These are phyloP conservation scores for Fusarium denticulatum DNA, from an alignment of 2,329 filamentous ascomycete species.

Conservation along the genomic window DNA sequence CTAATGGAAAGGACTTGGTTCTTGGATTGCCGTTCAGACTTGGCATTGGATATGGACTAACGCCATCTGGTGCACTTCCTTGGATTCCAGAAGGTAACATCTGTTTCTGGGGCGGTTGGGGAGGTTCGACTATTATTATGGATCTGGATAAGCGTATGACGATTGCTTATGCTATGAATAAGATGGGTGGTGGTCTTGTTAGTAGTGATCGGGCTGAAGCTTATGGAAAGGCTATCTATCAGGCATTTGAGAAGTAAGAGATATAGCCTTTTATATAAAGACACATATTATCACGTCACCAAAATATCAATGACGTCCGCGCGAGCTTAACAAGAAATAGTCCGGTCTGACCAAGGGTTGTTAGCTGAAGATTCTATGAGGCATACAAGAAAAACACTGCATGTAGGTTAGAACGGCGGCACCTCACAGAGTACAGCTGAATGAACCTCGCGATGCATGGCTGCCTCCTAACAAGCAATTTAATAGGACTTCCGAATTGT, in stretches of 20 bases:
- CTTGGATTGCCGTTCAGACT: neutral
- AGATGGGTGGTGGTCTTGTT: neutral
- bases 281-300: too few relatives aligned
- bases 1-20: neutral
- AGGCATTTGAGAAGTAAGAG: neutral
- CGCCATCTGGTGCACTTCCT: neutral
- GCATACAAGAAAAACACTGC: too few relatives aligned
- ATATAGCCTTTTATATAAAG: too few relatives aligned
- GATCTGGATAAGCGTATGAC: constrained; percentile 5
- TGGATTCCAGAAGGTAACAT: neutral
- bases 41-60: neutral
- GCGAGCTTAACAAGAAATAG: too few relatives aligned
- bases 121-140: neutral
- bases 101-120: neutral
- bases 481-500: too few relatives aligned
- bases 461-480: too few relatives aligned
- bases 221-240: neutral
- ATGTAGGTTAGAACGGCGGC: too few relatives aligned
- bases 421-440: too few relatives aligned
- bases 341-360: too few relatives aligned
- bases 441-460: too few relatives aligned
- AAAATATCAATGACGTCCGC: too few relatives aligned
- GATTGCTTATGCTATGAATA: constrained; percentile 11
- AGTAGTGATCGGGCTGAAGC: constrained; percentile 1
- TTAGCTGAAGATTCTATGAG: too few relatives aligned